Base-by-base conservation (phyloP, 257 asterid genomes). In the Gynochthodes officinalis region DNA sequence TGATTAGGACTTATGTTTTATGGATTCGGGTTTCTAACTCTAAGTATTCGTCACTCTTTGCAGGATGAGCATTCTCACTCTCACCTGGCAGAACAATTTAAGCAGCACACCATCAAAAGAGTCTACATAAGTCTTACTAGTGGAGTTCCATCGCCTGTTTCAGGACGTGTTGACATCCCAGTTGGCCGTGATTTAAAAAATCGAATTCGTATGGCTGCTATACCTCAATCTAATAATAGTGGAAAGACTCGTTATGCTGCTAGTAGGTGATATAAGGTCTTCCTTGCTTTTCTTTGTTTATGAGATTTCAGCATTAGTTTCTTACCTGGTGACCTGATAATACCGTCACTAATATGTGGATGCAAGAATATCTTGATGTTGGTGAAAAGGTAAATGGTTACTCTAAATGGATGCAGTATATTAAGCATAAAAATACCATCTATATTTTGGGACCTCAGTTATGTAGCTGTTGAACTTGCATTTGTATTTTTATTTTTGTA, bases 131-230 rank as follows among this genome's bases (percentile, higher is more conserved):
- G 97, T 78, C 88, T 91, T 77, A 88, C 97, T 21, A 82, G 95
- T 83, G 99, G 99, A 62, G 93, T 87, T 70, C 96, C 97, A 10
- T 73, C 88, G 55, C 83, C 90, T 43, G 73, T 67, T 53, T 80
- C 86, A 2, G 92, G 96, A 69, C 86, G 89, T 52, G 48, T 88
- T 67, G 96, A 91, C 70, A 76, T 91, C 66, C 96, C 98, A 8
- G 69, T 89, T 70, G 96, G 97, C 12, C 97, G 98, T 77, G 96
- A 91, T 82, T 76, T 80, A 40, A 89, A 94, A 77, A 94, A 91
- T 85, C 85, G 93, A 73, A 81, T 88, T 55, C 98, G 96, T 67
- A 94, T 89, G 98, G 71, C 83, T 75, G 96, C 96, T 72, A 71
- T 75, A 68, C 86, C 93, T 54, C 96, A 96, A 71, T 78, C 86